Percentiles rank a stretch among this genome's conserved stretches.
phyloP scores from a whole-genome alignment of 331 rosid genomes.

The Malus hybrid region DNA sequence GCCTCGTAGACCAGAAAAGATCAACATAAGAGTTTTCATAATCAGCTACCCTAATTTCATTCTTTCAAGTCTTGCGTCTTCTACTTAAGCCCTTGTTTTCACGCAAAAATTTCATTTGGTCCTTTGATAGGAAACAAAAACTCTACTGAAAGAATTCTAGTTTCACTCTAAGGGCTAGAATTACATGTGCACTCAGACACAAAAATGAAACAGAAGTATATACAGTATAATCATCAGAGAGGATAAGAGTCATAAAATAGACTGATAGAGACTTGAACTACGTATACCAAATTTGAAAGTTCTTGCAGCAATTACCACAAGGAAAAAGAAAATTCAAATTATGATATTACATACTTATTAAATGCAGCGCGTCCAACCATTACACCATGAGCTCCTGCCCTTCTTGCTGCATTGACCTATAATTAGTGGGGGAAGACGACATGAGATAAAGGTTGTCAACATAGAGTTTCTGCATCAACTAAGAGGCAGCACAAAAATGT shows the following conservation, averaged over 20 bases:
- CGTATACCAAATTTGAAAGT: not conserved
- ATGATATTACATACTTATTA: conserved; percentile 36
- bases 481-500: not conserved
- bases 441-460: not conserved
- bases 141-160: not conserved
- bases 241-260: not conserved
- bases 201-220: not conserved
- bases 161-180: not conserved
- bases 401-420: conserved; percentile 70
- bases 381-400: conserved; percentile 92
- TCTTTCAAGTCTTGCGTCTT: not conserved
- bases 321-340: not conserved
- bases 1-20: not conserved
- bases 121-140: not conserved
- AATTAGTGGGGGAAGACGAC: conserved; percentile 6
- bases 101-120: not conserved
- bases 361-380: conserved; percentile 96
- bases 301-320: not conserved
- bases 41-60: not conserved
- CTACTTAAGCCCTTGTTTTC: not conserved
- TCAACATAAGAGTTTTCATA: not conserved
- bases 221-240: no score
- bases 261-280: not conserved
- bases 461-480: not conserved
- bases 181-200: not conserved